phyloP scores from a whole-genome alignment of 2,329 filamentous ascomycete species.

The Ophiocordyceps polyrhachis-furcata region DNA sequence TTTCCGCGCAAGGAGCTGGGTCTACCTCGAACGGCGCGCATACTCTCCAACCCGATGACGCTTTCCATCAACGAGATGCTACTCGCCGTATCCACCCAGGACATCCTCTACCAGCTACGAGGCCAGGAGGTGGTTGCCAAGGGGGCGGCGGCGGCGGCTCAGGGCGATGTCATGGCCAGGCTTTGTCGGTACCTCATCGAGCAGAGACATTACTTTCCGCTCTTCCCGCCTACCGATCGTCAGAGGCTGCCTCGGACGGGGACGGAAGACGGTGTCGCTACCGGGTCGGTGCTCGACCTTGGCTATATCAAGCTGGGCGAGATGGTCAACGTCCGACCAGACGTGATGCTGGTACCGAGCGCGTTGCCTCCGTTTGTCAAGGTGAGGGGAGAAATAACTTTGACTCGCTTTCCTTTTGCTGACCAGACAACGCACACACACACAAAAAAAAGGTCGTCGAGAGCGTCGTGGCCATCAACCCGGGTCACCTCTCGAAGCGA shows the following conservation, averaged over 20 bases:
- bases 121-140: conserved; percentile 39
- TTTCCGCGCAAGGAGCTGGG: conserved; percentile 55
- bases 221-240: conserved; percentile 66
- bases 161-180: conserved; percentile 45
- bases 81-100: conserved; percentile 65
- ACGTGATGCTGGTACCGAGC: conserved; percentile 70
- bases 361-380: conserved; percentile 72
- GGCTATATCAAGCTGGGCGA: conserved; percentile 78
- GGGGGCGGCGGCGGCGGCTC: conserved; percentile 7
- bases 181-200: conserved; percentile 63
- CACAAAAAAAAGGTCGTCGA: conserved; percentile 55
- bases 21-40: conserved; percentile 54
- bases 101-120: conserved; percentile 67
- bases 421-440: background rate
- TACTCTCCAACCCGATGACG: conserved; percentile 83
- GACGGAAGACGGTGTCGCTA: conserved; percentile 37
- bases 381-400: conserved; percentile 31
- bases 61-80: conserved; percentile 75
- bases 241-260: conserved; percentile 47
- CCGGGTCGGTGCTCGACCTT: conserved; percentile 64
- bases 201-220: conserved; percentile 77
- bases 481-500: conserved; percentile 70
- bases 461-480: conserved; percentile 78
- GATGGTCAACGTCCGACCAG: conserved; percentile 71
- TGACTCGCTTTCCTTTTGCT: background rate